phyloP scores from a whole-genome alignment of 805 yeast species.

The Tanozyma kutaoensis region DNA sequence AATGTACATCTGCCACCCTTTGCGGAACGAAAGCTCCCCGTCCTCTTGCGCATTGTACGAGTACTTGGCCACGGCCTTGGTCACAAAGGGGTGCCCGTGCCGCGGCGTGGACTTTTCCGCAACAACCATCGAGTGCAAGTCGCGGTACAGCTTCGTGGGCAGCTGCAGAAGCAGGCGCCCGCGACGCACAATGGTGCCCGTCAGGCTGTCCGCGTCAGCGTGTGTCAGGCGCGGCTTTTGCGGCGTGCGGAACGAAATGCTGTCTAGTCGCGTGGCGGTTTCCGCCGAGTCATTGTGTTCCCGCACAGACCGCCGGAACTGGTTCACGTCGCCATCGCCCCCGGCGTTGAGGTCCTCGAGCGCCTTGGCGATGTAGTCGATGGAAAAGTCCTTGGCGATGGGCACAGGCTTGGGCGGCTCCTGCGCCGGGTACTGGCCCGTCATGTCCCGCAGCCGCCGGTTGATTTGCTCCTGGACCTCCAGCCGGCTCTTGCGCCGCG shows the following conservation, averaged over 20 bases:
- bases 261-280: slow-evolving; percentile 22
- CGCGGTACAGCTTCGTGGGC: slow-evolving; percentile 20
- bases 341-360: slow-evolving; percentile 31
- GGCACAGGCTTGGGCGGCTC: slow-evolving; percentile 19
- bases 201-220: neutral
- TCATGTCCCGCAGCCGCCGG: slow-evolving; percentile 9
- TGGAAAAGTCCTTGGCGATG: slow-evolving; percentile 27
- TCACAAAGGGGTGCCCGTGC: slow-evolving; percentile 21
- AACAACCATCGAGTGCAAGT: slow-evolving; percentile 16
- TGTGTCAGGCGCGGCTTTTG: neutral
- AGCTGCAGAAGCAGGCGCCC: slow-evolving; percentile 14
- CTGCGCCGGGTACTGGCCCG: slow-evolving; percentile 6
- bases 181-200: slow-evolving; percentile 3
- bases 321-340: slow-evolving; percentile 29
- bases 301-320: slow-evolving; percentile 25
- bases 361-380: slow-evolving; percentile 32
- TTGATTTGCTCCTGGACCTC: slow-evolving; percentile 26
- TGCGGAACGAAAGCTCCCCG: slow-evolving; percentile 26
- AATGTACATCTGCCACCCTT: slow-evolving; percentile 28
- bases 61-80: slow-evolving; percentile 26
- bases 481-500: slow-evolving; percentile 20
- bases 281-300: slow-evolving; percentile 19
- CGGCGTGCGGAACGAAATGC: slow-evolving; percentile 11
- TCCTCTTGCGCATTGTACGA: slow-evolving; percentile 25
- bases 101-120: slow-evolving; percentile 1